Base-by-base conservation (phyloP, 2,329 filamentous ascomycete species). In the Xylariaceae sp. region DNA sequence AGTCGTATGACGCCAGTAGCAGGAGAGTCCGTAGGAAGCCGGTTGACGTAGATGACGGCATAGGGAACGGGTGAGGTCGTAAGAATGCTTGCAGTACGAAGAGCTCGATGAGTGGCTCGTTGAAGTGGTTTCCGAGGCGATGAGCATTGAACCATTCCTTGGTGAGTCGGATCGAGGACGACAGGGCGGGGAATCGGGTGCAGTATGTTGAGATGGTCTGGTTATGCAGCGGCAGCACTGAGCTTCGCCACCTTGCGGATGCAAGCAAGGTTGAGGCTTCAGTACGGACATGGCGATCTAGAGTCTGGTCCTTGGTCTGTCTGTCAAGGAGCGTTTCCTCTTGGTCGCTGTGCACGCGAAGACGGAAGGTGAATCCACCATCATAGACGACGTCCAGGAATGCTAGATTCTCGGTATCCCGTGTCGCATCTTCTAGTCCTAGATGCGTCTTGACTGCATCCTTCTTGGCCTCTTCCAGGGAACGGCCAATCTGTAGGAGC, bases 1-100 rank as follows among this genome's bases (percentile, higher is more conserved):
- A 99, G 72, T 97, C 91, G 92, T 94, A 99, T 48, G 86, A 82
- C 1, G 92, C 85, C 11, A 99, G 79, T 72, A 93, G 88, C 37
- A 87, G 78, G 1, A 99, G 78, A 0, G 90, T 89, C 18, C 92
- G 86, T 34, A 96, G 75, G 70, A 99, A 93, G 3, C 90, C 94
- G 0, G 88, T 88, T 67, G 86, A 86, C 8, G 88, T 80, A 66
- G 88, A 93, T 0, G 88, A 88, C 0, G 95, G 93, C 0, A 82
- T 77, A 44, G 82, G 77, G 88, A 90, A 97, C 0, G 94, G 92
- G 65, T 89, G 86, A 0, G 92, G 89, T 53, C 88, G 84, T 7
- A 94, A 77, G 76, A 97, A 99, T 13, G 86, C 84, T 55, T 87
- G 86, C 2, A 89, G 81, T 10, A 87, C 89, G 53, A 97, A 77